Conservation (phyloP, 2,329 filamentous ascomycete genomes). For the Lasiodiplodia sp. region DNA sequence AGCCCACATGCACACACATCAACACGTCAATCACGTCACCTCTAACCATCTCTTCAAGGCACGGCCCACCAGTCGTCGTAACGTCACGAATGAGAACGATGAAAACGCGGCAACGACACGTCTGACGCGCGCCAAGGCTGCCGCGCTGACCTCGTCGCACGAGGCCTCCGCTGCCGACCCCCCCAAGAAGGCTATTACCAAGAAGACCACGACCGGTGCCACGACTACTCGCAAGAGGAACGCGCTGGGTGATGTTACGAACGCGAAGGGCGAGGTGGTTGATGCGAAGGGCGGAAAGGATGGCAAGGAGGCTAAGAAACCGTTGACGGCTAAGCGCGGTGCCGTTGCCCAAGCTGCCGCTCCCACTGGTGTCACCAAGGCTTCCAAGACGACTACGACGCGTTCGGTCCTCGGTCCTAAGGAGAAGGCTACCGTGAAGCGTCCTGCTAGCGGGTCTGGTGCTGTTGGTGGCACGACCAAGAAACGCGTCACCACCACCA, state of each 20-base stretch:
- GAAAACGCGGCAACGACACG: conserved; percentile 83
- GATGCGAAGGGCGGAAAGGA: conserved; percentile 49
- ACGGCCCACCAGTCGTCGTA: conserved; percentile 75
- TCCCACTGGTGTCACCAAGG: conserved; percentile 82
- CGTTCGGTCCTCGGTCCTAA: conserved; percentile 71
- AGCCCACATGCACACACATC: conserved; percentile 1
- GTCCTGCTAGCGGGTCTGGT: conserved; percentile 75
- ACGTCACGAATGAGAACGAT: conserved; percentile 90
- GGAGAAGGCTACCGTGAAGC: conserved; percentile 76
- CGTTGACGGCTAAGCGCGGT: conserved; percentile 62
- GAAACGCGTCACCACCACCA: conserved; percentile 67
- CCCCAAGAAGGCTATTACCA: conserved; percentile 58
- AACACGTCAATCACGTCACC: conserved; percentile 26
- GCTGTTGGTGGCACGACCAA: conserved; percentile 70
- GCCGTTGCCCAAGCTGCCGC: conserved; percentile 80
- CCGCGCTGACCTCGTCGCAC: conserved; percentile 66
- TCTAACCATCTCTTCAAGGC: conserved; percentile 61
- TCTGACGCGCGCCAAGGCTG: conserved; percentile 91
- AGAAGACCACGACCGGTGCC: conserved; percentile 53
- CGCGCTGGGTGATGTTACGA: conserved; percentile 93
- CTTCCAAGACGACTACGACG: conserved; percentile 64
- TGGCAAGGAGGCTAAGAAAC: conserved; percentile 75
- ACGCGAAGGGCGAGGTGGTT: conserved; percentile 61
- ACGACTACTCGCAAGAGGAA: conserved; percentile 72
- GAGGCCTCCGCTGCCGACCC: conserved; percentile 60